Base-by-base conservation (phyloP, 2,329 filamentous ascomycete genomes). In the Trematosphaeria pertusa region DNA sequence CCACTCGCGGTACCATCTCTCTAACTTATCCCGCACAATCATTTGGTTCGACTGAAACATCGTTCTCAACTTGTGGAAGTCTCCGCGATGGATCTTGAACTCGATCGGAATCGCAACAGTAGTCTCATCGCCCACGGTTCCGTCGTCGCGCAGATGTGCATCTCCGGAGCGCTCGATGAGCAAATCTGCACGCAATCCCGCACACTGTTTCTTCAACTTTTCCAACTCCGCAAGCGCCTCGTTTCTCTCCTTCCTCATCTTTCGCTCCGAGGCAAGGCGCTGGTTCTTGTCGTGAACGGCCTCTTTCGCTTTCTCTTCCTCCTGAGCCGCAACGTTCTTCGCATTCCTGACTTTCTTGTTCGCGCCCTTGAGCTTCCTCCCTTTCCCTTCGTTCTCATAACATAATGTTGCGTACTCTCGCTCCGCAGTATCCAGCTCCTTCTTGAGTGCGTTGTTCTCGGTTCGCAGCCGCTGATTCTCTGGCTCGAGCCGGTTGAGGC, bases 191-290 rank as follows among this genome's bases (percentile, higher is more conserved):
- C 46, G 45, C 14, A 64, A 46, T 1, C 37, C 26, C 7, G 44
- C 50, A n/a, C 40, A 52, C 6, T 44, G 22, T 35, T 57, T 59
- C n/a, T 32, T 33, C 12, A 50, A 44, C 15, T 51, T 34, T 22
- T 50, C 33, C 4, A 42, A 18, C 11, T 50, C 47, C 4, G 51
- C 53, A 11, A 50, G 15, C 20, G 54, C 50, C 10, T 55, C 46
- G n/a, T 59, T 53, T 11, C 47, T 44, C 22, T 56, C 50, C 11
- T 54, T 45, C 32, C 50, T 50, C 58, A 56, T 54, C 33, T 54
- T 50, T 6, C 43, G 43, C 35, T 61, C 46, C n/a, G 46, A 50
- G 4, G 43, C 14, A 6, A 49, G 22, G 10, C 49, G 55, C 11
- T 36, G 39, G 6, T 59, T 47, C 8, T 54, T 55, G 21, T 56